A percentile compares a stretch with the other conserved stretches of the same genome.
These are phyloP conservation scores for Chalciporus chontae DNA, from an alignment of 768 basidiomycete species.

Conservation along the genomic window DNA sequence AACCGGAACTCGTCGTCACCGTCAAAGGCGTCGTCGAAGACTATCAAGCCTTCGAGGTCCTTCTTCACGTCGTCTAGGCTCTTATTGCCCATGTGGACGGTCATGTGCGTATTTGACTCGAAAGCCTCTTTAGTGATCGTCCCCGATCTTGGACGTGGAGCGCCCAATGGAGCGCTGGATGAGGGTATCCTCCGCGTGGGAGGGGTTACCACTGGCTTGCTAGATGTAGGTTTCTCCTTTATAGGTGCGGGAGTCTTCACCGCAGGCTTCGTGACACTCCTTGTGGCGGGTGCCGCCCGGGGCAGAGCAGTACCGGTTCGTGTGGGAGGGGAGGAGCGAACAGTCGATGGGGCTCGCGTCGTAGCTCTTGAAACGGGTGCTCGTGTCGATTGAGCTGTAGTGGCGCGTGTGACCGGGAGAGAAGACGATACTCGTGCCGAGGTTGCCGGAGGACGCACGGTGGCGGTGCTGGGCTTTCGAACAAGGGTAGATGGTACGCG, in stretches of 20 bases:
- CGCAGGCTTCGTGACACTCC: conserved; percentile 8
- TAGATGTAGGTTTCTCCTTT: conserved; percentile 8
- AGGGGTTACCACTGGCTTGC: not conserved
- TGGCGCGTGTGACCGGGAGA: conserved; percentile 22
- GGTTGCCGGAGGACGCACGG: conserved; percentile 6
- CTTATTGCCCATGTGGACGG: conserved; percentile 15
- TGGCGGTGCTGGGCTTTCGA: conserved; percentile 8
- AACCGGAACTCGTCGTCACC: conserved; percentile 30
- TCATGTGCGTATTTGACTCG: conserved; percentile 20
- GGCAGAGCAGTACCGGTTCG: conserved; percentile 4
- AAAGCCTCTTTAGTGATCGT: conserved; percentile 25
- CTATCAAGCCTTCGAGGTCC: conserved; percentile 28
- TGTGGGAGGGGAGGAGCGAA: conserved; percentile 17
- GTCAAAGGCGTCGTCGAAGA: conserved; percentile 27
- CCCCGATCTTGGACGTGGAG: conserved; percentile 18
- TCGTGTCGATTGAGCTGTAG: conserved; percentile 21
- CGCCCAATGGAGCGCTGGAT: not conserved
- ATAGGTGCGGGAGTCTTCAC: conserved; percentile 4
- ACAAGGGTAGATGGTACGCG: conserved; percentile 11
- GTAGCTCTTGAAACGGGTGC: conserved; percentile 15
- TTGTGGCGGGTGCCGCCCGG: conserved; percentile 7
- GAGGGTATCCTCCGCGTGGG: not conserved
- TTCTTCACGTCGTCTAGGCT: conserved; percentile 31
- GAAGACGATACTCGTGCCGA: conserved; percentile 10
- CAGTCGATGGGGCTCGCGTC: conserved; percentile 16